Evolutionary conservation across 495 filamentous ascomycete species (phyloP).

Genomic region (Amphirosellinia nigrospora): DNA sequence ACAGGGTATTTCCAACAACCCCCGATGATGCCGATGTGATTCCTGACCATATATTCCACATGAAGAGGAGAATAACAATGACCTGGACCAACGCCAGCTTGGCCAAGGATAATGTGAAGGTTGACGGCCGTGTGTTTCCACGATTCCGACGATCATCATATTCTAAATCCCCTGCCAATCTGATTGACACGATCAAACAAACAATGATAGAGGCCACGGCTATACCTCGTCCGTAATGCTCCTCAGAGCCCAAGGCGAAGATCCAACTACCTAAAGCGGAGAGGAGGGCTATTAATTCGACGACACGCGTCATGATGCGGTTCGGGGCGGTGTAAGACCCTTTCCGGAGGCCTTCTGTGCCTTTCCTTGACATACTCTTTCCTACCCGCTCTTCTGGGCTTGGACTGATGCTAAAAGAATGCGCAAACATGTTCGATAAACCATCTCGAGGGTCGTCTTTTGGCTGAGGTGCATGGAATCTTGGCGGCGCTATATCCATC

Average conservation of each 20-base stretch:
- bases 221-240: conserved; percentile 35
- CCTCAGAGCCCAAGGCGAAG: conserved; percentile 30
- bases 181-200: conserved; percentile 36
- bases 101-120: conserved; percentile 28
- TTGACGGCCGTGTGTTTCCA: conserved; percentile 30
- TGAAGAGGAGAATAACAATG: conserved; percentile 31
- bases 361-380: neutral
- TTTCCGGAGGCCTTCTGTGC: conserved; percentile 1
- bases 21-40: conserved; percentile 27
- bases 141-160: conserved; percentile 32
- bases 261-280: conserved; percentile 33
- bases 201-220: conserved; percentile 34
- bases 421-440: conserved; percentile 41
- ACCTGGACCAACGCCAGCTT: conserved; percentile 35
- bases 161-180: conserved; percentile 37
- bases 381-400: conserved; percentile 30
- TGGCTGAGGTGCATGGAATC: conserved; percentile 38
- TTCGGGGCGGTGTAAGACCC: neutral
- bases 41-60: conserved; percentile 37
- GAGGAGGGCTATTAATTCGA: conserved; percentile 33
- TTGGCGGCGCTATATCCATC: conserved; percentile 35
- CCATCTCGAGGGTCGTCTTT: conserved; percentile 40
- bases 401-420: conserved; percentile 40
- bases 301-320: conserved; percentile 20
- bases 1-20: conserved; percentile 35